Percentiles rank a stretch among this genome's conserved stretches.
These are phyloP conservation scores for Monosporascus sp. DNA, from an alignment of 2,329 filamentous ascomycete genomes.

Conservation along the genomic window DNA sequence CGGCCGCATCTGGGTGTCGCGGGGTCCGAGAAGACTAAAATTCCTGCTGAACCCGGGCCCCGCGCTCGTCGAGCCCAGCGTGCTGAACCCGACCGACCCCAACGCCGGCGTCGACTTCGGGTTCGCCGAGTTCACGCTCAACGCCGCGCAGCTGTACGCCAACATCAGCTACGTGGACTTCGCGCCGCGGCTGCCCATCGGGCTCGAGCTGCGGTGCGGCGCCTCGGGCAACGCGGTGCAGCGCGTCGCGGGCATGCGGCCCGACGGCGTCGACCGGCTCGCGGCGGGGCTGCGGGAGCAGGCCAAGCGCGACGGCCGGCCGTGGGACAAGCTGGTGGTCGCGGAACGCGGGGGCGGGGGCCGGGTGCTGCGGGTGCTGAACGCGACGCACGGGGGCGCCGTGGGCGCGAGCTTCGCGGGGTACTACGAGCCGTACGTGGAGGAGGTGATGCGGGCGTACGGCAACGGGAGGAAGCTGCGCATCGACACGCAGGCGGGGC, in stretches of 20 bases:
- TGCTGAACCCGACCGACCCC: slow-evolving; percentile 55
- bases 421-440: slow-evolving; percentile 38
- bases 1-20: slow-evolving; percentile 58
- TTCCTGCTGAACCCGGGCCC: slow-evolving; percentile 62
- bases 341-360: slow-evolving; percentile 10
- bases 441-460: slow-evolving; percentile 33
- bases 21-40: slow-evolving; percentile 44
- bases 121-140: slow-evolving; percentile 59
- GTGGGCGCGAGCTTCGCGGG: slow-evolving; percentile 38
- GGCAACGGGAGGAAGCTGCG: slow-evolving; percentile 31
- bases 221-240: slow-evolving; percentile 33
- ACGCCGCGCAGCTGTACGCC: slow-evolving; percentile 50
- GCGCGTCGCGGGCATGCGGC: slow-evolving; percentile 51
- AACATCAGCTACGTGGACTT: slow-evolving; percentile 67
- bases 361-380: slow-evolving; percentile 34
- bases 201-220: slow-evolving; percentile 40
- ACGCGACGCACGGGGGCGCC: slow-evolving; percentile 37
- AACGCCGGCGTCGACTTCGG: slow-evolving; percentile 48
- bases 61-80: slow-evolving; percentile 60
- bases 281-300: slow-evolving; percentile 50
- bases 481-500: slow-evolving; percentile 60
- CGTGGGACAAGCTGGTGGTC: slow-evolving; percentile 56
- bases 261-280: slow-evolving; percentile 51
- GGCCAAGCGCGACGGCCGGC: slow-evolving; percentile 45
- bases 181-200: slow-evolving; percentile 48